A percentile compares a stretch with the other conserved stretches of the same genome.
These are phyloP conservation scores for Odontarrhena argentea DNA, from an alignment of 345 rosid species.

Conservation along the genomic window DNA sequence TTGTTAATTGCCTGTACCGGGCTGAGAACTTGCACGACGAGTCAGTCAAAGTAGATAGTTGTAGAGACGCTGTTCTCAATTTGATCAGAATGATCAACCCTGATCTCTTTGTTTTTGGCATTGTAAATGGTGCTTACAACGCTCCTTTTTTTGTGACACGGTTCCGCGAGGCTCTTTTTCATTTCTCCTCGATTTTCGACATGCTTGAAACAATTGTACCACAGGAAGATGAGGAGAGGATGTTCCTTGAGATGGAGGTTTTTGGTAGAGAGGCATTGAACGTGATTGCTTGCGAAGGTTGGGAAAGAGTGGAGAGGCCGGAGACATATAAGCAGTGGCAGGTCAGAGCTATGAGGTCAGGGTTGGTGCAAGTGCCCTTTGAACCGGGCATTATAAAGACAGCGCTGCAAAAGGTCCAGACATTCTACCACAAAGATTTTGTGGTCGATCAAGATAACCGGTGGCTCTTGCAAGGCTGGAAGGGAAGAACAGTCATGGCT, in stretches of 20 bases:
- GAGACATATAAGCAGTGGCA: conserved; percentile 98
- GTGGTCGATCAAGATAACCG: conserved; percentile 65
- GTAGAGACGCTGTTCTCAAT: conserved; percentile 60
- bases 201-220: conserved; percentile 80
- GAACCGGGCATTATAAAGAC: conserved; percentile 47
- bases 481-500: conserved; percentile 75
- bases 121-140: conserved; percentile 69
- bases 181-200: conserved; percentile 88
- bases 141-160: conserved; percentile 91
- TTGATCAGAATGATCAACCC: conserved; percentile 75
- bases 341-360: conserved; percentile 67
- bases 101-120: conserved; percentile 61
- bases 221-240: conserved; percentile 71
- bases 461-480: conserved; percentile 97
- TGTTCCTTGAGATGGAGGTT: conserved; percentile 72
- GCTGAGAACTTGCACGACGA: conserved; percentile 79
- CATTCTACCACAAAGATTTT: conserved; percentile 74
- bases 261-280: conserved; percentile 85
- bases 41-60: conserved; percentile 60
- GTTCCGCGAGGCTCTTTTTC: conserved; percentile 89
- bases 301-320: conserved; percentile 95
- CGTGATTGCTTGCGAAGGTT: conserved; percentile 84
- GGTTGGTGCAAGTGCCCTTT: conserved; percentile 69
- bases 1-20: conserved; percentile 73
- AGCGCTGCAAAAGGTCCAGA: conserved; percentile 49